Evolutionary conservation across 768 basidiomycete species (phyloP), one percentile per base, ranked within the genome.

Genomic region (Coprinopsis marcescibilis): DNA sequence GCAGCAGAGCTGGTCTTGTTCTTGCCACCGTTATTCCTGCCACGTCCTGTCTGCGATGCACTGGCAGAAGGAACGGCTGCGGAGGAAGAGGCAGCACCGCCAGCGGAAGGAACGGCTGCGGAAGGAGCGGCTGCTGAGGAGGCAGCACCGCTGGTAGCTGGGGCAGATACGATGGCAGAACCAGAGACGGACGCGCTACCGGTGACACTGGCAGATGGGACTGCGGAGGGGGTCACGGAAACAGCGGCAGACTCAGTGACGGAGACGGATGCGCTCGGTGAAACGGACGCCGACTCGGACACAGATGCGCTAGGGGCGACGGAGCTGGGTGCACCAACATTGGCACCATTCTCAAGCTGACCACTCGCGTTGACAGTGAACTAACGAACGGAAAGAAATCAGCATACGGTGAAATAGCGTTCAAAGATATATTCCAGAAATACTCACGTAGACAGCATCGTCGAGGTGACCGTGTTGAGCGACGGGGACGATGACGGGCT

Each of bases 391-490:
- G 29, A 17, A 25, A 38, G 32, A 35, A 24, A 29, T 42, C 43
- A 23, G 20, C 23, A 36, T 23, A n/a, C 8, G 43, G 17, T 14
- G n/a, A 2, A n/a, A 23, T 13, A 21, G n/a, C n/a, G n/a, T n/a
- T n/a, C n/a, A n/a, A 10, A 21, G 15, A 10, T 15, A 15, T 36
- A 8, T 21, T 21, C 21, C 41, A 34, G 24, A 43, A 33, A 21
- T 35, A 65, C 71, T 48, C 51, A 72, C 69, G 54, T 77, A 77
- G 50, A 72, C 52, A 26, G 57, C 58, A 57, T 77, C 76, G 54
- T 77, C 76, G 30, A 75, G 62, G 13, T 64, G 63, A 29, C 73
- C 76, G 54, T 75, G 76, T 55, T 77, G 76, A 30, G 75, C 74
- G 52, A 77, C 50, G 36, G 71, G 61, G 36, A 69, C 71, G 45